Evolutionary conservation across 441 rosid genomes (phyloP), one percentile per base, ranked within the genome.

Genomic region (Rhodomyrtus psidioides): DNA sequence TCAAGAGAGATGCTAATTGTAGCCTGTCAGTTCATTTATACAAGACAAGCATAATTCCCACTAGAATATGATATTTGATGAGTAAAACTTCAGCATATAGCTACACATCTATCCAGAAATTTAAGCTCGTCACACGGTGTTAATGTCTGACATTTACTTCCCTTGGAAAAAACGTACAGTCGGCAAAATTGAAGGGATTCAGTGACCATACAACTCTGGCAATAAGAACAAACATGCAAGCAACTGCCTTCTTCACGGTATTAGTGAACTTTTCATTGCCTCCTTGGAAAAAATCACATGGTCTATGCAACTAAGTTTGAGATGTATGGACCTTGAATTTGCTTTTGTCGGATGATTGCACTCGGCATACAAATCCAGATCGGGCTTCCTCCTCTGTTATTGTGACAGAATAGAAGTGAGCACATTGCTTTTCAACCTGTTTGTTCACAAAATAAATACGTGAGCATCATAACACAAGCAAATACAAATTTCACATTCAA

Each of bases 401-500:
- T 82, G 89, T 89, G 90, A 97, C 93, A 87, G 98, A 95, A 92
- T 94, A 97, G 90, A 96, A 97, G 93, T 96, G 99, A 89, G 99
- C 99, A 91, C 99, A 91, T 91, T 97, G 99, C 93, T 92, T 97
- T 84, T 97, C 99, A 90, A 97, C 99, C 99, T 97, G 94, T 83
- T 90, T 85, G 88, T 82, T 88, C 81, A 86, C 55, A 86, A 86
- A 83, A 89, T 83, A 84, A 28, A 60, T 54, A 79, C 82, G 87
- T 88, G 88, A 86, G 87, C 82, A 85, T 62, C 65, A 82, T 70
- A 84, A 58, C 39, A 39, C 55, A 19, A 42, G 86, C 86, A 44
- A 70, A 87, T 58, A 62, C 24, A 81, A 86, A 85, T 55, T 76
- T 51, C 49, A 86, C 88, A 86, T 34, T 54, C 55, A 65, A 85